Evolutionary conservation across 495 filamentous ascomycete genomes (phyloP).

Genomic region (Penicillium turbatum): DNA sequence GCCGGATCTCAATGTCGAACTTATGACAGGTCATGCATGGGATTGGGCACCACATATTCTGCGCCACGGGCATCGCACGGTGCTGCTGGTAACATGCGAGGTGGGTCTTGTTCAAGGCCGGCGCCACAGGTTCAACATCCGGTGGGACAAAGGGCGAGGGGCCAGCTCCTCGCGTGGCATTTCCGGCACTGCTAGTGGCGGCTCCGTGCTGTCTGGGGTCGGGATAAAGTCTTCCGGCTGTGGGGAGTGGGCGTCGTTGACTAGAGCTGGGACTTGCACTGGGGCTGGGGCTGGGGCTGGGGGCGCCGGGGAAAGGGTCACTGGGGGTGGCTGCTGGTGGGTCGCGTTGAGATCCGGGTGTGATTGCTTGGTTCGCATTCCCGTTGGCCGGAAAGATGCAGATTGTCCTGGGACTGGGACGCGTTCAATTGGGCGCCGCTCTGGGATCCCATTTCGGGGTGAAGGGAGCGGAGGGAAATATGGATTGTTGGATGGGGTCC

Average conservation of each 20-base stretch:
- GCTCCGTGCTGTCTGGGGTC: conserved; percentile 28
- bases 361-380: conserved; percentile 4
- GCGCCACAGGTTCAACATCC: conserved; percentile 32
- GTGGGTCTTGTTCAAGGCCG: conserved; percentile 40
- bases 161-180: conserved; percentile 28
- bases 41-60: conserved; percentile 44
- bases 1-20: conserved; percentile 38
- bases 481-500: conserved; percentile 7
- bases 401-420: conserved; percentile 2
- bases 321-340: conserved; percentile 1
- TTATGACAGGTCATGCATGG: conserved; percentile 51
- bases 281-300: neutral
- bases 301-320: neutral
- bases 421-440: conserved; percentile 7
- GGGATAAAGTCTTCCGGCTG: conserved; percentile 41
- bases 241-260: conserved; percentile 16
- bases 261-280: neutral
- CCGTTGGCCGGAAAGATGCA: conserved; percentile 4
- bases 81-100: conserved; percentile 47
- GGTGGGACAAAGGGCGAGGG: conserved; percentile 27
- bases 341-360: neutral
- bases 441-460: neutral
- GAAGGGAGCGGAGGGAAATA: conserved; percentile 5
- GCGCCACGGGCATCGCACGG: conserved; percentile 36
- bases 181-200: conserved; percentile 18